Evolutionary conservation across 208 protist genomes (phyloP), one percentile per base, ranked within the genome.

Genomic region (Crithidia acanthocephali): DNA sequence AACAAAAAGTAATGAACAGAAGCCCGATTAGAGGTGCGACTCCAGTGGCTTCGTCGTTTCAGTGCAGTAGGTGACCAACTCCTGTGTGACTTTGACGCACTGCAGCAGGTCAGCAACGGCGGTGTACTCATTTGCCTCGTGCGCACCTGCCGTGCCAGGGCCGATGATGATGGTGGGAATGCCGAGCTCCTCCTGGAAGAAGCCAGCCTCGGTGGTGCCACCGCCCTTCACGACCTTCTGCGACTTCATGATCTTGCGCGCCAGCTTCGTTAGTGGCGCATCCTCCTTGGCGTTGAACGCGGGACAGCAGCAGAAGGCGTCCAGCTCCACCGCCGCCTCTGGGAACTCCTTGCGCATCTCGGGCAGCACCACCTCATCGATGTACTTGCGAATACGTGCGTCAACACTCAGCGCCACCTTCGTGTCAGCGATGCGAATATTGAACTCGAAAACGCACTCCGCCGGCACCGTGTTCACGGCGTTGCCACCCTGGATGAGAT

Each of bases 391-490:
- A 15, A 91, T 75, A 30, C 48, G 60, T 1, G 45, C 51, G 23
- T 77, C 68, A 11, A 83, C 71, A 16, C 60, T 59, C 16, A 72
- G 23, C 20, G 64, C 52, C 0, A 70, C 72, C 32, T 72, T 56
- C 8, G 33, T 47, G n/a, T 79, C 75, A 11, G 76, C 67, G 27
- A 80, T 78, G 32, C 75, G 74, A 20, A 79, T 62, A 44, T 77
- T 79, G 59, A 81, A 90, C 52, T 72, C 53, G 37, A 87, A 72
- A 18, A 8, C 25, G 53, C 74, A 83, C 23, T 84, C 74, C n/a
- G 68, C 81, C 7, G 85, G 84, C 25, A 86, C 81, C n/a, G 84
- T 89, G 65, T 86, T 86, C 25, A 80, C 68, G 28, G 80, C 78
- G 44, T 77, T 84, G 33, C 79, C 81, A 30, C 77, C 77, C 11